Evolutionary conservation across 495 filamentous ascomycete genomes (phyloP).

Genomic region (Parathielavia appendiculata): DNA sequence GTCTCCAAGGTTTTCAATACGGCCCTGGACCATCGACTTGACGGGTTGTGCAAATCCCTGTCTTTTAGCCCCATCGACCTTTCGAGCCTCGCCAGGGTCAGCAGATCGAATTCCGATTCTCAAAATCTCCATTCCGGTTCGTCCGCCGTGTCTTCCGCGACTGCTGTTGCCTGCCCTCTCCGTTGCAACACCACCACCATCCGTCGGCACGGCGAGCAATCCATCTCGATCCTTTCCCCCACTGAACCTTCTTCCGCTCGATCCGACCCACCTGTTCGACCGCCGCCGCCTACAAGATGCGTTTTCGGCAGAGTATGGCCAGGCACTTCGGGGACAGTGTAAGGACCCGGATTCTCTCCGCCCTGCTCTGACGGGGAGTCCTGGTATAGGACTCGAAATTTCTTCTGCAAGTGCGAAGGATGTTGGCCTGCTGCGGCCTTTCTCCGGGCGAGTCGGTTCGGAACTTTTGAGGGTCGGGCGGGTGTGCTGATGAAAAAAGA

Average conservation of each 20-base stretch:
- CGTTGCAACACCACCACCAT: background rate
- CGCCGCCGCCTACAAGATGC: constrained; percentile 19
- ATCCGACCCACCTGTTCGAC: background rate
- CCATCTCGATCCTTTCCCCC: too few species aligned
- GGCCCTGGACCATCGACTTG: background rate
- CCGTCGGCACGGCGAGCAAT: background rate
- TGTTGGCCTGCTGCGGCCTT: background rate
- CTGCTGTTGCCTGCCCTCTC: background rate
- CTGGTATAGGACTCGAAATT: background rate
- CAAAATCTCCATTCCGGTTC: background rate
- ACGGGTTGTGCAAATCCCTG: background rate
- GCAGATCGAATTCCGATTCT: background rate
- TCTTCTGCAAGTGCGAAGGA: background rate
- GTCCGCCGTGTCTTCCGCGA: background rate
- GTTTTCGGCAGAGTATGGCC: constrained; percentile 33
- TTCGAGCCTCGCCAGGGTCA: background rate
- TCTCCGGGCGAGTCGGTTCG: background rate
- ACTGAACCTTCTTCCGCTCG: background rate
- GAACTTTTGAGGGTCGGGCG: background rate
- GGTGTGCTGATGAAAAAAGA: background rate
- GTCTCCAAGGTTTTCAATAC: background rate
- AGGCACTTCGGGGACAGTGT: constrained; percentile 35
- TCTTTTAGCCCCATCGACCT: background rate
- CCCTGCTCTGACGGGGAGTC: background rate
- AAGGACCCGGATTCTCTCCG: constrained; percentile 15